phyloP scores from a whole-genome alignment of 768 basidiomycete species.

The Tulasnella sp. region DNA sequence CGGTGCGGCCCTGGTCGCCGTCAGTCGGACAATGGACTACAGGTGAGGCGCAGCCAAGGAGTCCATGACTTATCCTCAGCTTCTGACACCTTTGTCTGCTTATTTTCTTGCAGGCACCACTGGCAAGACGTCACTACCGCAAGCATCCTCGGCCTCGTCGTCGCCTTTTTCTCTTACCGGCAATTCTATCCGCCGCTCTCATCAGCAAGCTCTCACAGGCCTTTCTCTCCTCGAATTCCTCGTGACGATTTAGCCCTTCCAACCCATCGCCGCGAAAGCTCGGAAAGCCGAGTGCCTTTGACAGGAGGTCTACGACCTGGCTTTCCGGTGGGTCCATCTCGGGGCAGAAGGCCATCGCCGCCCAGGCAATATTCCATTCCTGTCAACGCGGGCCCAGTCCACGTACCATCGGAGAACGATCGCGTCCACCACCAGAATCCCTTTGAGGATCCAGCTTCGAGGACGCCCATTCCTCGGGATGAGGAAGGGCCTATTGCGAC shows the following conservation, averaged over 20 bases:
- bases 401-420: not conserved
- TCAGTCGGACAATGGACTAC: slow-evolving; percentile 88
- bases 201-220: slow-evolving; percentile 59
- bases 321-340: not conserved
- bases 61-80: not conserved
- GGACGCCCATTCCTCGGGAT: not conserved
- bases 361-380: not conserved
- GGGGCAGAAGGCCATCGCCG: not conserved
- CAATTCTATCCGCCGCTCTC: slow-evolving; percentile 73
- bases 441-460: not conserved
- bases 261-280: not conserved
- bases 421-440: not conserved
- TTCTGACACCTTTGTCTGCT: too few relatives aligned
- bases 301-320: not conserved
- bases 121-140: slow-evolving; percentile 90
- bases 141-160: slow-evolving; percentile 61
- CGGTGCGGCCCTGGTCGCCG: slow-evolving; percentile 69
- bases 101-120: slow-evolving; percentile 48
- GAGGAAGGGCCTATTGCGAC: not conserved
- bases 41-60: slow-evolving; percentile 57
- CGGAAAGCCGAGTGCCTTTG: not conserved
- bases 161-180: slow-evolving; percentile 76
- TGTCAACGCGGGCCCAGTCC: not conserved
- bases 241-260: slow-evolving; percentile 2
- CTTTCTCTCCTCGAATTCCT: slow-evolving; percentile 36